Evolutionary conservation across 345 rosid genomes (phyloP), one percentile per base, ranked within the genome.

Genomic region (Arabidopsis arenosa): DNA sequence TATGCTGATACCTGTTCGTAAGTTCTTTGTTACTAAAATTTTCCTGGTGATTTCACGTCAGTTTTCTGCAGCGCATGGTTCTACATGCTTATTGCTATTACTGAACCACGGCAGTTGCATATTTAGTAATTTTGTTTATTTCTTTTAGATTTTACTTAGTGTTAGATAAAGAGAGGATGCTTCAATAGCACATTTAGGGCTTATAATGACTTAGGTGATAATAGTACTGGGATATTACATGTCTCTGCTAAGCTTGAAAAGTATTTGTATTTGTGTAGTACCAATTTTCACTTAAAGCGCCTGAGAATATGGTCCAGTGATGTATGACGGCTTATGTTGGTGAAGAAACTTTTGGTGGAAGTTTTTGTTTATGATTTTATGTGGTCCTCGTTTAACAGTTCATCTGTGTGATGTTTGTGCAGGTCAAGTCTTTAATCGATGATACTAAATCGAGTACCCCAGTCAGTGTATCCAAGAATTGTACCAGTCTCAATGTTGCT

Each of bases 391-490:
- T 18, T 55, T 36, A 26, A 23, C 40, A 23, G 5, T 68, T 69
- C 23, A 61, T 21, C 9, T 44, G 2, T 71, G 55, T 72, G 63
- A 63, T 70, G 55, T 64, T 63, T 56, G 30, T 49, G 57, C 63
- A 92, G 98, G 95, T 89, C 37, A 90, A 81, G 76, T 85, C 96
- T 68, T 79, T 90, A 83, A 75, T 89, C 77, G 87, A 88, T 70
- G 90, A 90, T 87, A 88, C 90, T n/a, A 86, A 86, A 81, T 61
- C 88, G 32, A 90, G 92, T 21, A 79, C 77, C 17, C 70, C 87
- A 39, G 64, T 88, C 53, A 88, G 79, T 79, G 84, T 60, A 58
- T 78, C 82, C 54, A 87, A 80, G 54, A 85, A 80, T 68, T 79
- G 85, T 77, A 74, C 80, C 52, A 72, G 39, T 67, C 68, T 80